phyloP scores from a whole-genome alignment of 202 grass and related monocot genomes.

The Schoenoplectus tabernaemontani region DNA sequence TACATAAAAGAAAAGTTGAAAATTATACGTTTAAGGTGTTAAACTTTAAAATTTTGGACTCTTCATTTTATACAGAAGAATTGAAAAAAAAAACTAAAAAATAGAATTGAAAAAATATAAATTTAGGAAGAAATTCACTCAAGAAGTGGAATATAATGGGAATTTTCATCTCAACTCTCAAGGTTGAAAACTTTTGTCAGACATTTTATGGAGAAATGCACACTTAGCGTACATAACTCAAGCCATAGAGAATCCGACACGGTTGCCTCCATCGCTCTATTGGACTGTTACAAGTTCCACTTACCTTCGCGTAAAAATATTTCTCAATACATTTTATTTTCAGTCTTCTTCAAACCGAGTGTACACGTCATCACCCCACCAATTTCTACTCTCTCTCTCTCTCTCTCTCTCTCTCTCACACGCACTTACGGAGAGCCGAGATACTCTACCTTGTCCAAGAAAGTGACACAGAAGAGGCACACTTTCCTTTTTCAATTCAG shows the following conservation, averaged over 20 bases:
- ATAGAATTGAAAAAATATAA: too few relatives aligned
- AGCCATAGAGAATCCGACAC: not conserved
- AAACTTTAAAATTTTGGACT: too few relatives aligned
- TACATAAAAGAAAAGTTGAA: too few relatives aligned
- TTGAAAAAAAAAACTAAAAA: too few relatives aligned
- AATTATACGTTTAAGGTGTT: too few relatives aligned
- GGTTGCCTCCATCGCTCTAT: not conserved
- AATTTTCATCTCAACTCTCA: too few relatives aligned
- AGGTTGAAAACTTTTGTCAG: too few relatives aligned
- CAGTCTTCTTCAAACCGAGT: constrained; percentile 17
- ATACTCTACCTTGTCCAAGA: not conserved
- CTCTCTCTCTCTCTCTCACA: too few relatives aligned
- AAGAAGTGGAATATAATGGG: too few relatives aligned
- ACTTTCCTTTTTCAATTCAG: not conserved
- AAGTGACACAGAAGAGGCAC: not conserved
- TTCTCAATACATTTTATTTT: not conserved
- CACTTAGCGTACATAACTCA: rapidly evolving
- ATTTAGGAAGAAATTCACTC: too few relatives aligned
- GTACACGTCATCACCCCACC: constrained; percentile 12
- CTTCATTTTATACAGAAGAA: too few relatives aligned
- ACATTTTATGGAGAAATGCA: too few relatives aligned
- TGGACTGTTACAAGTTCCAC: not conserved
- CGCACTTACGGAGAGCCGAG: not conserved
- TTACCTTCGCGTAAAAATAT: not conserved
- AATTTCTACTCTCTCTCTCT: not conserved